Conservation (phyloP, 2,329 filamentous ascomycete species). For the Ceratocystis destructans region DNA sequence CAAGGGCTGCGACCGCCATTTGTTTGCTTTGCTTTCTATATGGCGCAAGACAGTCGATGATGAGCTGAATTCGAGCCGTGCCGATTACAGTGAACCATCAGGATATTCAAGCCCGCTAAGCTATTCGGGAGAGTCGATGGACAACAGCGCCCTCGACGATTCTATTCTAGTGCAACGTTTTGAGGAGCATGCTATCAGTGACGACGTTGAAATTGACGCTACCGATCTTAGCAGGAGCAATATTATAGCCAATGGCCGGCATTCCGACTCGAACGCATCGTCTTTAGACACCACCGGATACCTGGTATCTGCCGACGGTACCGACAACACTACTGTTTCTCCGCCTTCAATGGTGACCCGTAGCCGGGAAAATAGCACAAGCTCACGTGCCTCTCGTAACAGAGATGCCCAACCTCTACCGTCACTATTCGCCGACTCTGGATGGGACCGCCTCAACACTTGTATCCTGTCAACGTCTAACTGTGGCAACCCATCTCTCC, state of each 20-base stretch:
- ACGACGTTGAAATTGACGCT: neutral
- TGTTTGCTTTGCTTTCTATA: slow-evolving; percentile 87
- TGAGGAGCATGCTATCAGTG: slow-evolving; percentile 1
- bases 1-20: slow-evolving; percentile 78
- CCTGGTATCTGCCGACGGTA: slow-evolving; percentile 2
- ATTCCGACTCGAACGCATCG: neutral
- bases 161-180: slow-evolving; percentile 3
- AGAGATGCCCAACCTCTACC: slow-evolving; percentile 45
- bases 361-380: slow-evolving; percentile 16
- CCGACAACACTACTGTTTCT: neutral
- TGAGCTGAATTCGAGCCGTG: slow-evolving; percentile 39
- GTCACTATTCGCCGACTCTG: slow-evolving; percentile 68
- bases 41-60: slow-evolving; percentile 86
- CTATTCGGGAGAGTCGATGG: slow-evolving; percentile 8
- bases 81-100: slow-evolving; percentile 48
- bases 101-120: slow-evolving; percentile 24
- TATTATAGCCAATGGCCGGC: neutral
- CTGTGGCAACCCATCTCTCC: slow-evolving; percentile 86
- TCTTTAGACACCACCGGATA: neutral
- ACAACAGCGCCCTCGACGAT: neutral
- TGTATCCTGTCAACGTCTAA: slow-evolving; percentile 96
- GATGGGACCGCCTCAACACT: slow-evolving; percentile 91
- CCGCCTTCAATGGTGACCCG: slow-evolving; percentile 5
- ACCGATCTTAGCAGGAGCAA: neutral
- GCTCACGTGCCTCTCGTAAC: slow-evolving; percentile 38